Percentiles rank a stretch among this genome's conserved stretches.
Evolutionary conservation across 1,139 yeast genomes (phyloP).

Genomic region (Suhomyces terraborum): DNA sequence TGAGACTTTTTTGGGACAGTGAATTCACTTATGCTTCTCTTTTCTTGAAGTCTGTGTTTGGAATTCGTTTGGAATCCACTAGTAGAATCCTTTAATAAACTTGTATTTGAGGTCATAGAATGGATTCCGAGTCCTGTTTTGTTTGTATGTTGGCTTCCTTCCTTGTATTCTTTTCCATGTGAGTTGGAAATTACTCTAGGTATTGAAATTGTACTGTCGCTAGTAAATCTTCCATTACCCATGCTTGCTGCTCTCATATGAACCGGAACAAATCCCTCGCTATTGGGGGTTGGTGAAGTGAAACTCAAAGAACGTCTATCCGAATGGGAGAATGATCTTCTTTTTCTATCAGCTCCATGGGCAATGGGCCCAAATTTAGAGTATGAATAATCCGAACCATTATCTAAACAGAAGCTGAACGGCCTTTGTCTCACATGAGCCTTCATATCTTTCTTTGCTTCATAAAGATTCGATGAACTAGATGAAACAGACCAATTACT

Average conservation of each 20-base stretch:
- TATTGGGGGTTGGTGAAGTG: background rate
- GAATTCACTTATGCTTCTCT: conserved; percentile 6
- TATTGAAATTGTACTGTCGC: background rate
- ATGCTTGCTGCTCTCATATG: conserved; percentile 1
- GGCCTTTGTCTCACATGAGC: conserved; percentile 32
- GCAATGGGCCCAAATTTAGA: conserved; percentile 31
- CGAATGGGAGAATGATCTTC: conserved; percentile 4
- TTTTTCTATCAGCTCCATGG: background rate
- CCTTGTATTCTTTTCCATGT: too few relatives aligned
- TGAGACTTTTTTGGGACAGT: background rate
- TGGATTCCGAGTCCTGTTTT: background rate
- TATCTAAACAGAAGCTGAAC: conserved; percentile 37
- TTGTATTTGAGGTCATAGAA: background rate
- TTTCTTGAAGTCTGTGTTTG: background rate
- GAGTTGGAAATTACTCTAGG: background rate
- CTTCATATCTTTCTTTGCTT: conserved; percentile 23
- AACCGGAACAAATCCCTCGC: background rate
- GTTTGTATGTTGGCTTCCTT: too few relatives aligned
- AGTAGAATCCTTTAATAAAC: background rate
- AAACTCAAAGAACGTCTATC: conserved; percentile 5
- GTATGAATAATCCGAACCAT: conserved; percentile 33
- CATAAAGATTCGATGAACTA: conserved; percentile 8
- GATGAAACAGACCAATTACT: conserved; percentile 8
- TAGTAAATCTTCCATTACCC: background rate
- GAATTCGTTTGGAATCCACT: background rate